These are phyloP conservation scores for Hydnum rufescens DNA, from an alignment of 768 basidiomycete genomes.

Conservation along the genomic window DNA sequence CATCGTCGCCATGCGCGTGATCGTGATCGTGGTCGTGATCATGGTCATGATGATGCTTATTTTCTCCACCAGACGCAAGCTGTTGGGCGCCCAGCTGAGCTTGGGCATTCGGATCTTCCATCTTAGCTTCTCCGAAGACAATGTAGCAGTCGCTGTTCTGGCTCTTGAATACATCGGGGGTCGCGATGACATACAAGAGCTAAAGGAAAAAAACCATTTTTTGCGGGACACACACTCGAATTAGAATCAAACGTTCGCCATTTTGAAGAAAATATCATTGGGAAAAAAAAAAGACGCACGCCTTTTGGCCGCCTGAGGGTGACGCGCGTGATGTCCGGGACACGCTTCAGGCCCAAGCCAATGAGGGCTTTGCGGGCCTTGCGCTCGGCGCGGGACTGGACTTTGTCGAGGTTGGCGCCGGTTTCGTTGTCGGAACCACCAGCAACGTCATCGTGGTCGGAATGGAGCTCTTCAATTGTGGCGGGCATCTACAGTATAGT, in stretches of 20 bases:
- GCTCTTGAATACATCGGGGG: slow-evolving; percentile 96
- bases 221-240: not conserved
- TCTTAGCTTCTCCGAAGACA: slow-evolving; percentile 96
- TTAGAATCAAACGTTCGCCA: not conserved
- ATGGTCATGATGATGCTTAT: slow-evolving; percentile 12
- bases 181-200: slow-evolving; percentile 80
- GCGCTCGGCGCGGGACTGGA: slow-evolving; percentile 84
- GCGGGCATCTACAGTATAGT: slow-evolving; percentile 24
- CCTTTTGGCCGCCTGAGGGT: slow-evolving; percentile 90
- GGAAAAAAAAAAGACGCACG: slow-evolving; percentile 25
- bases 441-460: slow-evolving; percentile 32
- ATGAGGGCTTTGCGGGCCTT: slow-evolving; percentile 90
- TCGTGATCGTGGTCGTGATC: slow-evolving; percentile 1
- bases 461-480: slow-evolving; percentile 64
- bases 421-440: slow-evolving; percentile 27
- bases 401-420: slow-evolving; percentile 79
- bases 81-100: slow-evolving; percentile 66
- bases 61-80: slow-evolving; percentile 34
- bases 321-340: slow-evolving; percentile 84
- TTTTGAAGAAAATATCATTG: not conserved
- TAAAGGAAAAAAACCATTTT: slow-evolving; percentile 14
- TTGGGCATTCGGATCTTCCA: slow-evolving; percentile 74
- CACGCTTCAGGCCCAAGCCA: slow-evolving; percentile 78
- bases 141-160: slow-evolving; percentile 96
- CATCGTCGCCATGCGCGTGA: slow-evolving; percentile 29